Evolutionary conservation across 345 rosid species (phyloP).

Genomic region (Populus simonii): DNA sequence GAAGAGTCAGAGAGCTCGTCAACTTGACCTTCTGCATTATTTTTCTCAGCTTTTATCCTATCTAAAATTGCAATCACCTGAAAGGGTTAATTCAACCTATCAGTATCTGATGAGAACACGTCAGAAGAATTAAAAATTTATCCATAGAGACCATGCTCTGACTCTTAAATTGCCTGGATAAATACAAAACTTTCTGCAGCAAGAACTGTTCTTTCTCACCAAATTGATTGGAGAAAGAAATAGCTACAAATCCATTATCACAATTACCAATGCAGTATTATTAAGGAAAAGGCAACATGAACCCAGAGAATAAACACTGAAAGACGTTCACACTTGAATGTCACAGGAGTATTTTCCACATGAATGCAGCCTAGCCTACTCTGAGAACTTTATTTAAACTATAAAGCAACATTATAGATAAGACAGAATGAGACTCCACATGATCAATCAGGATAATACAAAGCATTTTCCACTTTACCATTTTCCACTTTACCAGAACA

Average conservation of each 20-base stretch:
- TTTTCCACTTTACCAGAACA: not conserved
- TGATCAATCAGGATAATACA: no score
- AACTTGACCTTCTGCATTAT: constrained; percentile 21
- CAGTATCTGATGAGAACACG: not conserved
- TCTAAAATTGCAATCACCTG: constrained; percentile 83
- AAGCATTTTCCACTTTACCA: not conserved
- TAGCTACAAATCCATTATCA: no score
- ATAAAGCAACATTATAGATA: not conserved
- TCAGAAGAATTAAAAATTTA: not conserved
- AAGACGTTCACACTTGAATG: no score
- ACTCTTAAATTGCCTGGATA: not conserved
- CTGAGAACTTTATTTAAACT: not conserved
- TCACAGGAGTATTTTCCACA: no score
- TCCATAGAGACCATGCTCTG: not conserved
- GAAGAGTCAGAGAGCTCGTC: constrained; percentile 31
- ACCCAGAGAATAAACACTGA: no score
- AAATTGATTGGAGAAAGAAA: not conserved
- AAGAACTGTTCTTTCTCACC: not conserved
- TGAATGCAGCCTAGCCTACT: no score
- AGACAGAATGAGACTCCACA: not conserved
- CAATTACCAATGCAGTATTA: no score
- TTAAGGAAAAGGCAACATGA: no score
- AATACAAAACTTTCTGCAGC: not conserved
- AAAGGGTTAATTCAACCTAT: constrained; percentile 17
- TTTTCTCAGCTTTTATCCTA: constrained; percentile 66